Evolutionary conservation across 1,284 basidiomycete species (phyloP), one percentile per base, ranked within the genome.

Genomic region (Taiwanofungus camphoratus): DNA sequence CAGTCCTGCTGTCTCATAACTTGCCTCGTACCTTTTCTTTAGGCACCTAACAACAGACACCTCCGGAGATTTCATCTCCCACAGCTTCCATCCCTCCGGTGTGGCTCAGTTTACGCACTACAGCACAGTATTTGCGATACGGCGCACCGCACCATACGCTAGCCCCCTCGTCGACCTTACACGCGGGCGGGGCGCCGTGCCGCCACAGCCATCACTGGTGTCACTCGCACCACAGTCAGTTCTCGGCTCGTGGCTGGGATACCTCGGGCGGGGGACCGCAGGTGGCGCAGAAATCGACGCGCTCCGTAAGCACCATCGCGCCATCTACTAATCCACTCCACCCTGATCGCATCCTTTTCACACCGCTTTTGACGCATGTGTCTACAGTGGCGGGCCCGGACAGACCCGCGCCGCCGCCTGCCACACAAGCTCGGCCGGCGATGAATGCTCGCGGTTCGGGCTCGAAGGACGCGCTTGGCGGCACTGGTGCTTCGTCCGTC

Each of bases 361-460:
- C 9, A 36, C 4, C n/a, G 18, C 6, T 33, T 18, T 27, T 32
- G 41, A 2, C 21, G 20, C 9, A n/a, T n/a, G n/a, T 39, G 18
- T 11, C 8, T 39, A 6, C 35, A 85, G 82, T 85, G 41, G 82
- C 75, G 13, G 82, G 82, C 0, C 77, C 79, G 2, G 68, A 82
- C 52, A 65, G 82, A 42, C 80, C 79, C 3, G 45, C 65, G 7
- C 63, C 64, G 13, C 52, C 59, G 12, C 27, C 24, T 16, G 32
- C 45, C 24, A 40, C 16, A 15, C 41, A 45, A 26, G 43, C 39
- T 29, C 24, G 32, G 8, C 22, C 16, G 11, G 52, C 45, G 45
- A 13, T 13, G 36, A 48, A 24, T 45, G 41, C 39, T n/a, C 7
- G 30, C 18, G 12, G n/a, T n/a, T n/a, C n/a, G n/a, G n/a, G n/a